phyloP scores from a whole-genome alignment of 2,329 filamentous ascomycete species.

The Cercospora zeae-maydis region DNA sequence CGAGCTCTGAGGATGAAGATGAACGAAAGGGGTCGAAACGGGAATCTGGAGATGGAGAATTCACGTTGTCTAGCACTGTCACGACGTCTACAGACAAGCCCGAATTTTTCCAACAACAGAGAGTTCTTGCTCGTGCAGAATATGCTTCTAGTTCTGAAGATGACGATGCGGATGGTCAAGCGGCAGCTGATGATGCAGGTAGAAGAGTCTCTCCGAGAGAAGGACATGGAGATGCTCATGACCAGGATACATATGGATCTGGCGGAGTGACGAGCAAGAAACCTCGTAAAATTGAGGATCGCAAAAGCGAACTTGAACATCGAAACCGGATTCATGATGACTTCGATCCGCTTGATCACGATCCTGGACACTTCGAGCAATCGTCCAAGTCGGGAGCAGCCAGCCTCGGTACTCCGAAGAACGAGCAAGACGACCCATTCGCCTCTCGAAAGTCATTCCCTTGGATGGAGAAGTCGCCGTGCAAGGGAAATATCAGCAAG shows the following conservation, averaged over 20 bases:
- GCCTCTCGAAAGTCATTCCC: not conserved
- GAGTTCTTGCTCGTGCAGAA: too few relatives aligned
- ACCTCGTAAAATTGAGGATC: not conserved
- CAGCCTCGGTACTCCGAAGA: not conserved
- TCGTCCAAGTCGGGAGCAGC: not conserved
- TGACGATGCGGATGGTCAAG: not conserved
- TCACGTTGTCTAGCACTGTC: too few relatives aligned
- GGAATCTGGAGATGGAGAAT: not conserved
- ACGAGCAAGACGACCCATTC: not conserved
- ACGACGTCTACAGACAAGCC: too few relatives aligned
- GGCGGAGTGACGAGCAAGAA: not conserved
- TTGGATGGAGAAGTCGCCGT: not conserved
- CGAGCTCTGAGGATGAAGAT: not conserved
- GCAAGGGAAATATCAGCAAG: not conserved
- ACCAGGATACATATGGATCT: not conserved
- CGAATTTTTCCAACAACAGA: too few relatives aligned
- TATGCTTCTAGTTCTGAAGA: too few relatives aligned
- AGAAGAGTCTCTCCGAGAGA: not conserved
- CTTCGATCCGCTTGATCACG: not conserved
- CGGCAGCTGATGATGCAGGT: not conserved
- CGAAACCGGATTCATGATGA: not conserved
- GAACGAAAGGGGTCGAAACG: not conserved
- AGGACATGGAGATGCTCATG: not conserved
- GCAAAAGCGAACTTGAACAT: not conserved
- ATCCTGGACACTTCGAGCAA: not conserved